Conservation (phyloP, 768 basidiomycete species). For the Rhodocollybia butyracea region DNA sequence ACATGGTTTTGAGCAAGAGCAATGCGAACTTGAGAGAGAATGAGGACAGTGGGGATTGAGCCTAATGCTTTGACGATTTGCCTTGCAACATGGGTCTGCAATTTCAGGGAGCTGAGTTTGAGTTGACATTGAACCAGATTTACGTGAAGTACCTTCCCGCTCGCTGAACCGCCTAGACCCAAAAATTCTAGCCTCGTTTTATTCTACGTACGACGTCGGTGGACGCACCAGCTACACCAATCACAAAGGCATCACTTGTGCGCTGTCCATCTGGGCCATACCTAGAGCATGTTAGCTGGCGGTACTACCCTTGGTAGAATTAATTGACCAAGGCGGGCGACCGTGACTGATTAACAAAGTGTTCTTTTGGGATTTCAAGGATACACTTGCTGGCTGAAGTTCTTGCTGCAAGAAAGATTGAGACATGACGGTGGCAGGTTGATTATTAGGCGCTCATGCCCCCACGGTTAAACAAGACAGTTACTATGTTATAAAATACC, state of each 20-base stretch:
- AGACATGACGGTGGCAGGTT: background rate
- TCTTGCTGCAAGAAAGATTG: background rate
- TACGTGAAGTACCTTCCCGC: slow-evolving; percentile 66
- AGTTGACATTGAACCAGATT: background rate
- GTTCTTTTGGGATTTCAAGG: slow-evolving; percentile 59
- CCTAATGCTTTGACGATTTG: slow-evolving; percentile 79
- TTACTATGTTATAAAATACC: too few species aligned
- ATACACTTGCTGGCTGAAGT: slow-evolving; percentile 13
- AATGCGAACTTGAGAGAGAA: slow-evolving; percentile 73
- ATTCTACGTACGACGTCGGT: background rate
- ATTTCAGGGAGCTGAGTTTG: background rate
- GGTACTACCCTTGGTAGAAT: background rate
- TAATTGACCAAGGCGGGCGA: slow-evolving; percentile 71
- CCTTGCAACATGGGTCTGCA: slow-evolving; percentile 79
- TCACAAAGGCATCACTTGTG: slow-evolving; percentile 74
- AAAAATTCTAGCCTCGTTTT: background rate
- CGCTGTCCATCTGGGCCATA: slow-evolving; percentile 74
- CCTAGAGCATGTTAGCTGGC: slow-evolving; percentile 37
- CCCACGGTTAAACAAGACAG: too few species aligned
- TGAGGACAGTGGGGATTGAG: slow-evolving; percentile 85
- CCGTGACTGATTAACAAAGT: slow-evolving; percentile 81
- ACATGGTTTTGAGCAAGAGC: background rate
- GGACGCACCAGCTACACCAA: slow-evolving; percentile 75
- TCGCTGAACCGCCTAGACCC: slow-evolving; percentile 74
- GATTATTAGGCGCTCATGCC: too few species aligned